phyloP scores from a whole-genome alignment of 2,329 filamentous ascomycete genomes.

The Trichophaea hybrida region DNA sequence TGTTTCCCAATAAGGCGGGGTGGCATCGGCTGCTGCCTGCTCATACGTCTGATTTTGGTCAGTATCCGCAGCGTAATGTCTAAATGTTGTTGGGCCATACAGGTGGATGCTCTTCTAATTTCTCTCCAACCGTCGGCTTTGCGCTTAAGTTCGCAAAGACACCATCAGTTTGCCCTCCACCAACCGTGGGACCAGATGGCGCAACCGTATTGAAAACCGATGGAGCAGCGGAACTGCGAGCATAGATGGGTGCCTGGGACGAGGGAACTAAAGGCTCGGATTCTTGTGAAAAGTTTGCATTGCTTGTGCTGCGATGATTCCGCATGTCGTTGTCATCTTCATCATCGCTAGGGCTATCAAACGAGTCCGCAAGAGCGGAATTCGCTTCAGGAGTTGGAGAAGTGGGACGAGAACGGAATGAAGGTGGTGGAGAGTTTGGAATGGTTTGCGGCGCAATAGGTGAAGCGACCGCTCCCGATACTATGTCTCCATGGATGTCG shows the following conservation, averaged over 20 bases:
- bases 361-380: slow-evolving; percentile 78
- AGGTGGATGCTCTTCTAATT: slow-evolving; percentile 80
- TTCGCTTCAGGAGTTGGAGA: slow-evolving; percentile 54
- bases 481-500: slow-evolving; percentile 30
- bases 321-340: slow-evolving; percentile 73
- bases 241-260: slow-evolving; percentile 15
- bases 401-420: slow-evolving; percentile 73
- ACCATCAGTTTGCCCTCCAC: slow-evolving; percentile 71
- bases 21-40: slow-evolving; percentile 90
- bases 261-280: slow-evolving; percentile 19
- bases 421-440: slow-evolving; percentile 56
- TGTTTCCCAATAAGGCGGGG: slow-evolving; percentile 97
- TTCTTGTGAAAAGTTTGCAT: slow-evolving; percentile 19
- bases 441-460: slow-evolving; percentile 24
- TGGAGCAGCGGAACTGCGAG: slow-evolving; percentile 23
- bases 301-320: slow-evolving; percentile 54
- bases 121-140: slow-evolving; percentile 68
- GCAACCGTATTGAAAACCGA: slow-evolving; percentile 10
- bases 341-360: slow-evolving; percentile 67
- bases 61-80: neutral
- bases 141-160: slow-evolving; percentile 93
- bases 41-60: slow-evolving; percentile 62
- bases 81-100: slow-evolving; percentile 42
- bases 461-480: slow-evolving; percentile 27
- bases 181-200: slow-evolving; percentile 41